Conservation (phyloP, 352 stramenopile genomes). For the Globisporangium heterothallicum region DNA sequence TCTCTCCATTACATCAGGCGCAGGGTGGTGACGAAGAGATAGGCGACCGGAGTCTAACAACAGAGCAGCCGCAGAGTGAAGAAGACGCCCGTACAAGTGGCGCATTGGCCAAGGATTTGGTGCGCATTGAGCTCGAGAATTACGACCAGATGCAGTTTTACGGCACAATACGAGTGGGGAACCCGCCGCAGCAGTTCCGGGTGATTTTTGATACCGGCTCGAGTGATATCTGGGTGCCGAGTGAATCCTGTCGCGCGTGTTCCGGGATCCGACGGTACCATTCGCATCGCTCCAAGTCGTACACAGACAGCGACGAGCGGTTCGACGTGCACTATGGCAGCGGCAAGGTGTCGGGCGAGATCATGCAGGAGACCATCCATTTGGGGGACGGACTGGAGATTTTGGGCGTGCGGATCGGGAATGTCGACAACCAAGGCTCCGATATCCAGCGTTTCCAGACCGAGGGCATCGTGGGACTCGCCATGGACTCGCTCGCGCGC, state of each 20-base stretch:
- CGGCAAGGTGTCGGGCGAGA: slow-evolving; percentile 18
- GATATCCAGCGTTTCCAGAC: slow-evolving; percentile 30
- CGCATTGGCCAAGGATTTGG: slow-evolving; percentile 1
- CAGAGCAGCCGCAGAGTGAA: not conserved
- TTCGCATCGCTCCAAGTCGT: slow-evolving; percentile 3
- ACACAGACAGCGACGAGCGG: not conserved
- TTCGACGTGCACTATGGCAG: slow-evolving; percentile 33
- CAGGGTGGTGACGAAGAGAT: too few relatives aligned
- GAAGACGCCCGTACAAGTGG: not conserved
- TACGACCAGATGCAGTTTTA: slow-evolving; percentile 41
- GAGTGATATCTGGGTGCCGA: slow-evolving; percentile 34
- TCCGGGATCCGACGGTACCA: slow-evolving; percentile 22
- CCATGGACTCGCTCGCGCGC: slow-evolving; percentile 19
- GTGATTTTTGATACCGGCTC: slow-evolving; percentile 50
- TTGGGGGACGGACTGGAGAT: slow-evolving; percentile 13
- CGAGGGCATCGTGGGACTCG: slow-evolving; percentile 33
- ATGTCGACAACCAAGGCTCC: slow-evolving; percentile 14
- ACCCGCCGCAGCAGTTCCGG: slow-evolving; percentile 23
- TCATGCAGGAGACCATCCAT: slow-evolving; percentile 18
- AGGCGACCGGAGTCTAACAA: too few relatives aligned
- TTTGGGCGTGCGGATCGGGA: slow-evolving; percentile 17
- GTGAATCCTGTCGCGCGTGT: slow-evolving; percentile 22
- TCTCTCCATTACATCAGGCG: too few relatives aligned
- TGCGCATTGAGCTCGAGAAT: slow-evolving; percentile 24
- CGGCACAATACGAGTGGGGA: slow-evolving; percentile 25